Evolutionary conservation across 2,329 filamentous ascomycete species (phyloP).

Genomic region (Ustulina deusta): DNA sequence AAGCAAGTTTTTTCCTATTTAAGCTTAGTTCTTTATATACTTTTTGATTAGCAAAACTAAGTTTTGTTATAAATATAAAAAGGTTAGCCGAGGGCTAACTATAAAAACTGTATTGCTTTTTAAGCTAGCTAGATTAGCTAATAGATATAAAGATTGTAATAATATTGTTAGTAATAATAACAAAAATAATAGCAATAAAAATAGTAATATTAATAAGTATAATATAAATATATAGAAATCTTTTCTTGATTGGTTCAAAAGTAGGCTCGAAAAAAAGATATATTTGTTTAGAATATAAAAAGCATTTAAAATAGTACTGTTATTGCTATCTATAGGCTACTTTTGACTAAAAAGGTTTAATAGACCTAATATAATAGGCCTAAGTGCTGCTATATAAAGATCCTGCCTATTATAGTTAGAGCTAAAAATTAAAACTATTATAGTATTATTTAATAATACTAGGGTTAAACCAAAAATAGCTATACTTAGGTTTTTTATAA

Average conservation of each 20-base stretch:
- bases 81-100: no score
- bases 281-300: background rate
- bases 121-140: no score
- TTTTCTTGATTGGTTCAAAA: background rate
- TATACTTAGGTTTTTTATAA: background rate
- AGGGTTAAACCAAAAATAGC: background rate
- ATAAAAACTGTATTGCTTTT: no score
- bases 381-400: background rate
- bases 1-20: background rate
- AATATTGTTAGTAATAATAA: no score
- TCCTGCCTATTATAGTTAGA: background rate
- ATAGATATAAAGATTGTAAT: no score
- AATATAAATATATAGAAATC: background rate
- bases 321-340: background rate
- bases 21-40: background rate
- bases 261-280: background rate
- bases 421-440: background rate
- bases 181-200: background rate
- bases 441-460: background rate
- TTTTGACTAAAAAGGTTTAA: background rate
- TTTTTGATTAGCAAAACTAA: background rate
- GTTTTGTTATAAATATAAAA: no score
- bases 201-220: background rate
- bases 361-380: background rate
- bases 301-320: background rate